Percentiles rank a stretch among this genome's conserved stretches.
phyloP scores from a whole-genome alignment of 257 asterid species.

The Solanum gracilifrons region DNA sequence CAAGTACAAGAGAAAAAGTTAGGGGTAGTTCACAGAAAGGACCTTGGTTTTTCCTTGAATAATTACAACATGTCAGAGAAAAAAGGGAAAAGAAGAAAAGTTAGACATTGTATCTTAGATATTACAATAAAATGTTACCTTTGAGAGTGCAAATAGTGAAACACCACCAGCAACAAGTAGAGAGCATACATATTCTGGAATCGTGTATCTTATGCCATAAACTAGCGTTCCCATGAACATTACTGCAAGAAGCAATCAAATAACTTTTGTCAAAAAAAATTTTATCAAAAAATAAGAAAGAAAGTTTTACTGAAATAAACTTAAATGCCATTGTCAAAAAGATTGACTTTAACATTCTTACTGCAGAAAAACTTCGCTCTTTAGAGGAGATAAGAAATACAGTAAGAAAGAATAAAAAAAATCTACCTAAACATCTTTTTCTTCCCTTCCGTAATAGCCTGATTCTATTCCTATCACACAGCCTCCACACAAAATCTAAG shows the following conservation, averaged over 20 bases:
- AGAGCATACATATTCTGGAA: conserved; percentile 86
- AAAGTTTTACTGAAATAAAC: neutral
- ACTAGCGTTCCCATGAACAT: conserved; percentile 96
- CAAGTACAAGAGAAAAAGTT: neutral
- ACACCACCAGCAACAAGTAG: conserved; percentile 98
- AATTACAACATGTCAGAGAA: neutral
- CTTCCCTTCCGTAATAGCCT: neutral
- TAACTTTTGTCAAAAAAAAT: neutral
- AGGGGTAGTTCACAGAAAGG: conserved; percentile 1
- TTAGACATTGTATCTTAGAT: neutral
- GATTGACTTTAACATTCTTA: neutral
- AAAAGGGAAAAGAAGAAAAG: neutral
- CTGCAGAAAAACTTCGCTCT: neutral
- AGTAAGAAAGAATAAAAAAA: neutral
- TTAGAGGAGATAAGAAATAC: neutral
- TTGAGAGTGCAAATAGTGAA: conserved; percentile 78
- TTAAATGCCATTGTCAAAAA: neutral
- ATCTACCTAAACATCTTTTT: neutral
- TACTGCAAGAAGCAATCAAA: conserved; percentile 42
- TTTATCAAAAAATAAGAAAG: neutral
- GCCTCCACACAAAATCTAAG: neutral
- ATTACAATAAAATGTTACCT: conserved; percentile 30
- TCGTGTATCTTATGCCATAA: conserved; percentile 75
- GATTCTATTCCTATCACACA: neutral
- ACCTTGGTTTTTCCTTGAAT: neutral